phyloP scores from a whole-genome alignment of 306 rosid genomes.

The Mucuna pruriens region DNA sequence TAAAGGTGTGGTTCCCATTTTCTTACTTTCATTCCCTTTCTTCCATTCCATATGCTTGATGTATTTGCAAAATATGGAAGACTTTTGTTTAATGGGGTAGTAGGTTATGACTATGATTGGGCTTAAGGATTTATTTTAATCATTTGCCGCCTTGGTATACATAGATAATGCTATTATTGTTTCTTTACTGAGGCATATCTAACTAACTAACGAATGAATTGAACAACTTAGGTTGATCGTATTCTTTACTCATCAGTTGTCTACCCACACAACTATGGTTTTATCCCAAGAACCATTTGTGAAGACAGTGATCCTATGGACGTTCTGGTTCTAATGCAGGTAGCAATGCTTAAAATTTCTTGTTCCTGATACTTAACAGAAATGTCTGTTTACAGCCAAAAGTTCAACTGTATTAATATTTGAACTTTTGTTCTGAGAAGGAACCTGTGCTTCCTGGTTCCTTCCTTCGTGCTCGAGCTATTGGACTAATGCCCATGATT shows the following conservation, averaged over 20 bases:
- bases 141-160: constrained; percentile 10
- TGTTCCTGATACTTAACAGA: constrained; percentile 9
- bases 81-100: constrained; percentile 7
- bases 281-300: constrained; percentile 92
- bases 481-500: constrained; percentile 98
- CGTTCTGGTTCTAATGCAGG: constrained; percentile 96
- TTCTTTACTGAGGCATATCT: constrained; percentile 28
- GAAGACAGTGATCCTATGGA: constrained; percentile 99
- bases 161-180: neutral
- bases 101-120: constrained; percentile 4
- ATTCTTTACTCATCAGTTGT: constrained; percentile 97
- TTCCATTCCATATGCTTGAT: constrained; percentile 26
- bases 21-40: constrained; percentile 20
- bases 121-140: neutral
- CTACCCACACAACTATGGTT: constrained; percentile 98
- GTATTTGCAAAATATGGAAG: constrained; percentile 22
- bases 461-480: constrained; percentile 99
- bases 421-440: constrained; percentile 45
- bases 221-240: constrained; percentile 82
- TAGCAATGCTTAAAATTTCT: constrained; percentile 42
- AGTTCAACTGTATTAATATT: constrained; percentile 14
- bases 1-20: constrained; percentile 60
- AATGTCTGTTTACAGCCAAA: constrained; percentile 18
- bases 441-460: constrained; percentile 92
- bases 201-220: constrained; percentile 35